phyloP scores from a whole-genome alignment of 495 filamentous ascomycete species.

The Corynascus novoguineensis region DNA sequence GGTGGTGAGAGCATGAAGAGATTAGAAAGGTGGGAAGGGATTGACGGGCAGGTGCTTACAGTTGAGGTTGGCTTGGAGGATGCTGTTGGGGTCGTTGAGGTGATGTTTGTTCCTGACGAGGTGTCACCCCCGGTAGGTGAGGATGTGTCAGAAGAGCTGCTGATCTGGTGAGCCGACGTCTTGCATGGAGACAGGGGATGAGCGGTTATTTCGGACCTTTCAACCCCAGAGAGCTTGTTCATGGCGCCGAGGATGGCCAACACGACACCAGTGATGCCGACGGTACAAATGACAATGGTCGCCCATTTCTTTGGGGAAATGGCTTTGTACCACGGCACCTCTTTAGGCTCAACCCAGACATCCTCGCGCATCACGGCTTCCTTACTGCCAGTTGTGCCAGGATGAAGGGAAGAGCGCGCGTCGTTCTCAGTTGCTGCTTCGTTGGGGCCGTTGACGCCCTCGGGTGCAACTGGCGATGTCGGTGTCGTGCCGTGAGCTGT shows the following conservation, averaged over 20 bases:
- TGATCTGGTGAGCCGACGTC: constrained; percentile 14
- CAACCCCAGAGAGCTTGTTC: constrained; percentile 12
- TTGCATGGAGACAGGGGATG: neutral
- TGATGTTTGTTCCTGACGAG: neutral
- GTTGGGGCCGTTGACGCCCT: constrained; percentile 8
- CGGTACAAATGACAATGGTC: constrained; percentile 11
- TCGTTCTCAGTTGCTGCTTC: neutral
- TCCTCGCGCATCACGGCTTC: constrained; percentile 10
- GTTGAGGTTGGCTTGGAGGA: constrained; percentile 11
- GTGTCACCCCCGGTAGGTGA: neutral
- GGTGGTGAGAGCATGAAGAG: no score
- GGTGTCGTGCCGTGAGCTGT: neutral
- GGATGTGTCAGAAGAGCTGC: constrained; percentile 1
- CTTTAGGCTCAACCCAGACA: constrained; percentile 19
- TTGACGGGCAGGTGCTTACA: neutral
- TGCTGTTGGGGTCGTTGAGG: neutral
- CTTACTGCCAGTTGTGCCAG: constrained; percentile 10
- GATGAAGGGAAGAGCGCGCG: neutral
- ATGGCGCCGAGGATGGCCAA: constrained; percentile 29
- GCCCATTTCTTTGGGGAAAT: constrained; percentile 19
- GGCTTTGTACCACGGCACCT: constrained; percentile 25
- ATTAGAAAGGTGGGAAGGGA: neutral
- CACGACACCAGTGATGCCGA: constrained; percentile 23
- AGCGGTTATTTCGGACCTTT: constrained; percentile 13
- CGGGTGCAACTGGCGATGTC: neutral